Evolutionary conservation across 2,329 filamentous ascomycete species (phyloP).

Genomic region (Penicillium oxalicum): DNA sequence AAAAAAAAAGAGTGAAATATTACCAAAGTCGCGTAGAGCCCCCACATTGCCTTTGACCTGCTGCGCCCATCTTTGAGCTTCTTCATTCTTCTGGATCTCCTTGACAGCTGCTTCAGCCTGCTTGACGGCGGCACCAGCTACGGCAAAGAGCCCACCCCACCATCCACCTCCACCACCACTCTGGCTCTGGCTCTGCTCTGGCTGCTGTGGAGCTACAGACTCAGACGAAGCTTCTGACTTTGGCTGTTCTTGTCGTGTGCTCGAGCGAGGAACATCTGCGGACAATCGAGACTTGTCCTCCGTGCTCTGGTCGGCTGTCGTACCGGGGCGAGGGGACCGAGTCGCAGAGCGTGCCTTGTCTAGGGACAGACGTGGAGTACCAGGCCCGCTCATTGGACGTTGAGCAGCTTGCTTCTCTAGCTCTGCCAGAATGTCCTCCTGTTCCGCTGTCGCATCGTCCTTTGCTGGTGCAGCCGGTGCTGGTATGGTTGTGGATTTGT

Average conservation of each 20-base stretch:
- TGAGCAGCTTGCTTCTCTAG: constrained; percentile 73
- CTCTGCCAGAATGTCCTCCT: constrained; percentile 74
- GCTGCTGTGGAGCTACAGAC: constrained; percentile 45
- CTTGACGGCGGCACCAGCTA: constrained; percentile 68
- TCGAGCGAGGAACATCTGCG: constrained; percentile 67
- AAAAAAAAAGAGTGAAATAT: background rate
- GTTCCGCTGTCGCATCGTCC: constrained; percentile 41
- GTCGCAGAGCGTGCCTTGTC: constrained; percentile 46
- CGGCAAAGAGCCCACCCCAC: constrained; percentile 83
- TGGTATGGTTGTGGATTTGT: constrained; percentile 27
- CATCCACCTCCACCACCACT: constrained; percentile 59
- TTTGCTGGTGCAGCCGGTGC: constrained; percentile 11
- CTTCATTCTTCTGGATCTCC: constrained; percentile 92
- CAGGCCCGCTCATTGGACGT: constrained; percentile 64
- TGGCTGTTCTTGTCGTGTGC: constrained; percentile 58
- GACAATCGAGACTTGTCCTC: constrained; percentile 72
- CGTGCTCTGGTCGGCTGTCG: constrained; percentile 50
- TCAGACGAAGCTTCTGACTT: constrained; percentile 22
- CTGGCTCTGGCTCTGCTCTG: constrained; percentile 25
- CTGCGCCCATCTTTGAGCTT: constrained; percentile 92
- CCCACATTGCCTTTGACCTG: constrained; percentile 87
- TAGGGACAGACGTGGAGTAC: constrained; percentile 65
- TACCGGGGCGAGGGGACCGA: constrained; percentile 49
- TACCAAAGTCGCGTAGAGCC: constrained; percentile 69
- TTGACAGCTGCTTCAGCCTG: constrained; percentile 89